Evolutionary conservation across 768 basidiomycete species (phyloP).

Genomic region (Boletellus emodensis): DNA sequence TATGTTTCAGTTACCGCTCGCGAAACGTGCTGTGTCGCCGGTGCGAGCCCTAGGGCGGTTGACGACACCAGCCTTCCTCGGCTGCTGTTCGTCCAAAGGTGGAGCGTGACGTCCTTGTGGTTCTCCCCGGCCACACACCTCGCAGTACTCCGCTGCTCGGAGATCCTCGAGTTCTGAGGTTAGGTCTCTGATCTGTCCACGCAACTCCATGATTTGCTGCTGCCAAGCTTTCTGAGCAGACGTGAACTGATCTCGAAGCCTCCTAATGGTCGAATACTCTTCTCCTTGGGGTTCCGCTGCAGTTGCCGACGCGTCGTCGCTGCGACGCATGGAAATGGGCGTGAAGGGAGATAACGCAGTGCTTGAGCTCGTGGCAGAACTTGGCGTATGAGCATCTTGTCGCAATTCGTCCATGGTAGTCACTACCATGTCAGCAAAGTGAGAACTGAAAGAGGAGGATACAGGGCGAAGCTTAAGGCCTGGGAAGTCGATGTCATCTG

Average conservation of each 20-base stretch:
- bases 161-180: constrained; percentile 64
- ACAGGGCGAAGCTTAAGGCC: constrained; percentile 69
- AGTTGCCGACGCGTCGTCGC: constrained; percentile 29
- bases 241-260: constrained; percentile 59
- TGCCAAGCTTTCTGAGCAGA: constrained; percentile 64
- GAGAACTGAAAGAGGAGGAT: constrained; percentile 70
- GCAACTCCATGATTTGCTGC: constrained; percentile 70
- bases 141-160: constrained; percentile 50
- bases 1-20: constrained; percentile 34
- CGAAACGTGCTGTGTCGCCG: constrained; percentile 62
- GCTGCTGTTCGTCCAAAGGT: constrained; percentile 17
- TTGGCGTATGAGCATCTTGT: constrained; percentile 48
- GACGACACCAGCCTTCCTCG: constrained; percentile 40
- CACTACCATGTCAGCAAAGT: constrained; percentile 50
- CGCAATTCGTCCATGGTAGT: constrained; percentile 27
- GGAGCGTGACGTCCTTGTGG: constrained; percentile 6
- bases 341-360: constrained; percentile 48
- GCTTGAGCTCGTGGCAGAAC: constrained; percentile 40
- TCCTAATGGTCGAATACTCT: constrained; percentile 44
- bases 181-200: constrained; percentile 67
- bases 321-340: constrained; percentile 33
- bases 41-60: constrained; percentile 66
- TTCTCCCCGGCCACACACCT: constrained; percentile 55
- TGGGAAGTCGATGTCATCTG: constrained; percentile 59
- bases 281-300: constrained; percentile 34